phyloP scores from a whole-genome alignment of 2,329 filamentous ascomycete genomes.

The Cercospora zeae-maydis region DNA sequence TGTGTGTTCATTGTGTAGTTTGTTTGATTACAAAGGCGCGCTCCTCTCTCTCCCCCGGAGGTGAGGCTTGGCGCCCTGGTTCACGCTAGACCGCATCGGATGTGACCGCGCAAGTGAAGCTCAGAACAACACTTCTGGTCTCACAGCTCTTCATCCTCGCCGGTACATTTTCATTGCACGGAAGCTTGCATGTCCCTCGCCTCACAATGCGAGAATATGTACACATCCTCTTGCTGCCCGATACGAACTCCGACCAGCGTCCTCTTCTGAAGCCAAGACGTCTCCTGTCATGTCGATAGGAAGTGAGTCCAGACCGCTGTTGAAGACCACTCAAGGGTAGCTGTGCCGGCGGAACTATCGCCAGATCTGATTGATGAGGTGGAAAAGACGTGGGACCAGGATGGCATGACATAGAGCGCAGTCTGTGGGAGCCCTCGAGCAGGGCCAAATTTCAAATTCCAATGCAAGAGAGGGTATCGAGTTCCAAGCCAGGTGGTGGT shows the following conservation, averaged over 20 bases:
- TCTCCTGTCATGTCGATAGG: background rate
- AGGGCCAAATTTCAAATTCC: background rate
- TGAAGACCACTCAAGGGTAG: background rate
- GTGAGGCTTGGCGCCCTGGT: background rate
- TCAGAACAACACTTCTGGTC: background rate
- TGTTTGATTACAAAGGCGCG: background rate
- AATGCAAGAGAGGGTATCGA: background rate
- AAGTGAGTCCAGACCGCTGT: background rate
- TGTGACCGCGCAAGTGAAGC: background rate
- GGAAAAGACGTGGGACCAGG: background rate
- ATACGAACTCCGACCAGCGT: background rate
- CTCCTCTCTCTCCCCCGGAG: background rate
- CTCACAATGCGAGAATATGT: background rate
- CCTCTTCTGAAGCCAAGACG: background rate
- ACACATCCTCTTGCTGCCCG: background rate
- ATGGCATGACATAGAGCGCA: background rate
- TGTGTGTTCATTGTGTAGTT: background rate
- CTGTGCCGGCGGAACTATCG: background rate
- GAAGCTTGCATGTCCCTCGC: background rate
- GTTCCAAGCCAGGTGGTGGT: background rate
- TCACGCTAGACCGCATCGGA: background rate
- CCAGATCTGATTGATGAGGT: background rate
- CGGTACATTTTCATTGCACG: background rate
- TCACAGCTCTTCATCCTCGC: background rate
- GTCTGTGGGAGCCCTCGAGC: background rate